Percentiles rank a stretch among this genome's conserved stretches.
phyloP scores from a whole-genome alignment of 1,284 basidiomycete species.

The Tylopilus orsonianus region DNA sequence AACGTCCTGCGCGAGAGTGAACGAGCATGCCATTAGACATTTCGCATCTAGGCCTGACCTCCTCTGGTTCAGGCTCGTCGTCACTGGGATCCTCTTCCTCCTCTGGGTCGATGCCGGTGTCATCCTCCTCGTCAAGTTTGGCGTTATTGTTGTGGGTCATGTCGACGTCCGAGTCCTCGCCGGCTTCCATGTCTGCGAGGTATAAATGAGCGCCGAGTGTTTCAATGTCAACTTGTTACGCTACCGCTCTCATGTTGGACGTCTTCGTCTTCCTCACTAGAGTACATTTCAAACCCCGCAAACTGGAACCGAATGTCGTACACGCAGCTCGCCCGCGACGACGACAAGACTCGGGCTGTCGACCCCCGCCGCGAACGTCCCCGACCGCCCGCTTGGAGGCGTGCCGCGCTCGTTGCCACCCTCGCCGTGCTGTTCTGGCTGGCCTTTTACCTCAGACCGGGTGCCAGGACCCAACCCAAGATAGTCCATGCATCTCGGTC shows the following conservation, averaged over 20 bases:
- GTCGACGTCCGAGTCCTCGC: constrained; percentile 27
- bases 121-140: constrained; percentile 32
- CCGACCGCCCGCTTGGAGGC: constrained; percentile 41
- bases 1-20: constrained; percentile 16
- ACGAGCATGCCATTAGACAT: neutral
- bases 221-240: neutral
- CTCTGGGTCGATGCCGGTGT: constrained; percentile 22
- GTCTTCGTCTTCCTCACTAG: neutral
- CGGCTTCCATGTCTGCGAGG: constrained; percentile 25
- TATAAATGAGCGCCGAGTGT: constrained; percentile 5
- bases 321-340: neutral
- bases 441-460: constrained; percentile 36
- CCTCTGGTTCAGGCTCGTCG: constrained; percentile 23
- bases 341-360: neutral
- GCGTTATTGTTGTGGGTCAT: constrained; percentile 30
- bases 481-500: constrained; percentile 39
- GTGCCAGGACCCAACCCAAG: constrained; percentile 28
- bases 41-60: constrained; percentile 10
- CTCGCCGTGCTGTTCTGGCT: constrained; percentile 44
- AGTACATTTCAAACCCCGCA: constrained; percentile 1
- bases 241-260: constrained; percentile 16
- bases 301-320: neutral
- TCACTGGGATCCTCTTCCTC: constrained; percentile 22
- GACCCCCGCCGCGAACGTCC: constrained; percentile 42
- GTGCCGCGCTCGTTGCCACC: constrained; percentile 41